Evolutionary conservation across 257 asterid genomes (phyloP).

Genomic region (Primulina tabacum): DNA sequence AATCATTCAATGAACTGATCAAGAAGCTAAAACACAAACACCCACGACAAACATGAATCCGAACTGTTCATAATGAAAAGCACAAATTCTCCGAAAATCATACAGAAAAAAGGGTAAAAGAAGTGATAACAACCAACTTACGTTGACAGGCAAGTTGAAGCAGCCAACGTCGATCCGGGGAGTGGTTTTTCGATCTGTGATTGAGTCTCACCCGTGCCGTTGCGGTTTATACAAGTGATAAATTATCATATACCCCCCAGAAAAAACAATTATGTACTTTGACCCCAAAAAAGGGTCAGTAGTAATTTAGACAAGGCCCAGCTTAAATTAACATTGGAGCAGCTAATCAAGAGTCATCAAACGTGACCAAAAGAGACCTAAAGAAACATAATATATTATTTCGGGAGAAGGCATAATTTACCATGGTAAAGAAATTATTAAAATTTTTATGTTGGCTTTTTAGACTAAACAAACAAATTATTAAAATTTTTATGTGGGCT

Average conservation of each 20-base stretch:
- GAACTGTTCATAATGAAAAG: too few species aligned
- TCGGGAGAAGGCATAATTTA: too few species aligned
- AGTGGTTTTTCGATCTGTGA: neutral
- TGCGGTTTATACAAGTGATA: neutral
- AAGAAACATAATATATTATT: too few species aligned
- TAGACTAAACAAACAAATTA: too few species aligned
- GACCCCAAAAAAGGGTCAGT: neutral
- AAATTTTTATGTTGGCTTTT: too few species aligned
- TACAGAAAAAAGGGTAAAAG: neutral
- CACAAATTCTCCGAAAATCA: neutral
- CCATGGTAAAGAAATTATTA: too few species aligned
- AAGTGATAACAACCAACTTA: neutral
- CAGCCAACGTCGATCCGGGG: neutral
- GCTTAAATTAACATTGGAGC: too few species aligned
- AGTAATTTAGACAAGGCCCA: too few species aligned
- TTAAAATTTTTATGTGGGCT: too few species aligned
- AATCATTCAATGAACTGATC: neutral
- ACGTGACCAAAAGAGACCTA: too few species aligned
- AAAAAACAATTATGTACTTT: neutral
- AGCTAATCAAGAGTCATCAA: too few species aligned
- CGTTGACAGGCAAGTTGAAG: neutral
- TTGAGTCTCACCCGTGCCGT: neutral
- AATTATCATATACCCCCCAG: neutral
- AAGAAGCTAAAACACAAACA: neutral
- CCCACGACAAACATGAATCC: too few species aligned